Evolutionary conservation across 768 basidiomycete genomes (phyloP), one percentile per base, ranked within the genome.

Genomic region (Leccinum rimulosum): DNA sequence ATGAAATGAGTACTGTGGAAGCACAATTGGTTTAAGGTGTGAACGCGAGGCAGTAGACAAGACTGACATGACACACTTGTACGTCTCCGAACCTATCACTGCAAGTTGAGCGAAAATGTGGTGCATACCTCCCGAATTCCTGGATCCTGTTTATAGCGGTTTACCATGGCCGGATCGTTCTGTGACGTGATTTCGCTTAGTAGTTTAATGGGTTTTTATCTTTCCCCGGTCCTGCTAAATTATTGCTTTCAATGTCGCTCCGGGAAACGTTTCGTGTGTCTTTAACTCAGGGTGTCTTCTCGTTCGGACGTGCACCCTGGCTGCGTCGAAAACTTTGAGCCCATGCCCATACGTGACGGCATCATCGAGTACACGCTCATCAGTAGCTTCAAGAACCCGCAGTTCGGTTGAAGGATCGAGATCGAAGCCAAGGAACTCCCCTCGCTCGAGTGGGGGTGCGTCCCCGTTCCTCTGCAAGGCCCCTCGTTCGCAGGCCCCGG

Each of bases 311-410:
- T 58, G 71, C 82, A 19, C 79, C 84, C 48, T 53, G 96, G 96
- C 50, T 99, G 96, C 76, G 97, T 99, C 66, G 96, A 96, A 68
- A 94, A 84, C 74, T 99, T 99, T 27, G 27, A 27, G 27, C 27
- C 27, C 4, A 80, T 87, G 72, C 75, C 85, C 10, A 77, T 98
- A 30, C 82, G 78, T 58, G 81, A 89, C 30, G 94, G 93, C 15
- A 73, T 99, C 60, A 81, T 82, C 43, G 93, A 98, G 64, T 98
- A 97, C 69, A 95, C 96, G 30, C 81, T 95, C 59, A 83, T 90
- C 73, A 95, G 94, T 68, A 95, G 95, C 17, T 88, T 97, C 73
- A 81, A 87, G 67, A 96, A 99, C 73, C 79, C 82, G 57, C 82
- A 96, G 49, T 98, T 99, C 79, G 80, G 25, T 25, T 25, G 79